Base-by-base conservation (phyloP, 1,139 yeast genomes). In the Yamadazyma jaroonii region DNA sequence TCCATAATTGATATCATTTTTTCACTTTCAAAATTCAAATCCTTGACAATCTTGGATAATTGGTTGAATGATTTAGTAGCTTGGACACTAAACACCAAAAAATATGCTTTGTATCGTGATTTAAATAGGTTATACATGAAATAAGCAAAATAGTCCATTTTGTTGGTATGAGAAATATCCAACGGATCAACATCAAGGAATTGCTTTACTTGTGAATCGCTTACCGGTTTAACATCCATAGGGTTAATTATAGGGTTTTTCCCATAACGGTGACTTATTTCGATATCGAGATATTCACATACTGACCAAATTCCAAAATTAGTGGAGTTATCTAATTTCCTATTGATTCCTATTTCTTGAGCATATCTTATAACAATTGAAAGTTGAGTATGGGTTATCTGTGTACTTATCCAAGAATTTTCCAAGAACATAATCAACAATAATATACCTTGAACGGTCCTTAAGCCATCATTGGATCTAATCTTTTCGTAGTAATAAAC, bases 341-440 rank as follows among this genome's bases (percentile, higher is more conserved):
- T 61, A 49, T 84, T 84, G 15, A 85, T 59, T 0, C 94, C 94
- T 43, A 82, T 56, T 32, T 78, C 82, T 46, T 74, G 79, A 0
- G 86, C 84, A 46, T 68, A 72, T 38, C 87, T 62, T 2, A 78
- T 67, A 1, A 82, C 82, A 3, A 74, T 67, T 1, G 82, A 59
- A 1, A 70, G 50, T 10, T 81, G 49, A 35, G 69, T 61, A 46
- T 67, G 71, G 21, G 72, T 66, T 23, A 63, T 53, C 26, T 27
- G 11, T 74, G 64, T 1, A 62, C 51, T n/a, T 67, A 54, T 43
- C 69, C 58, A 31, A 10, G 64, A 59, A 4, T 61, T 53, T 32
- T 76, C 79, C 8, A 77, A 58, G 46, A 68, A 73, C 4, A 64
- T 44, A 2, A 71, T 53, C 32, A 81, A 53, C 24, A 74, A 45